phyloP scores from a whole-genome alignment of 306 rosid genomes.

The Prosopis cineraria region DNA sequence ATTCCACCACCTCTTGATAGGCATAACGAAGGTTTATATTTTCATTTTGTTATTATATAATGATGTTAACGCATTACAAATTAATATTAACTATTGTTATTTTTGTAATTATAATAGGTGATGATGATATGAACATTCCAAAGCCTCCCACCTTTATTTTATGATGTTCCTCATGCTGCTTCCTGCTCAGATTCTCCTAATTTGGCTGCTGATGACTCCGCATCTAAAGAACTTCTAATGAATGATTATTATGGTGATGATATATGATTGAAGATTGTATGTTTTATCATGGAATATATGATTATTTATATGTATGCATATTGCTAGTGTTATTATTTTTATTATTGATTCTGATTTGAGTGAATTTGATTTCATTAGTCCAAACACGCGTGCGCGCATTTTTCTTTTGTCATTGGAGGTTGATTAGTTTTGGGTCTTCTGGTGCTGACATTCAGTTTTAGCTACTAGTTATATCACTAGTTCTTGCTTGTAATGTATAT shows the following conservation, averaged over 20 bases:
- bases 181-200: neutral
- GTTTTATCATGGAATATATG: neutral
- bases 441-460: too few relatives aligned
- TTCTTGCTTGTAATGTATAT: too few relatives aligned
- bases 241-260: neutral
- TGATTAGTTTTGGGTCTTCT: too few relatives aligned
- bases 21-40: neutral
- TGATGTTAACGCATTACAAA: neutral
- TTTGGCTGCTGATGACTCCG: neutral
- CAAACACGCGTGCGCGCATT: too few relatives aligned
- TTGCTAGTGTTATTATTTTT: neutral
- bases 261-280: neutral
- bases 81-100: neutral
- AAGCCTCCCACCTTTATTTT: neutral
- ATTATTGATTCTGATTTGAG: too few relatives aligned
- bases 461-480: too few relatives aligned
- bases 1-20: neutral
- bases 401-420: too few relatives aligned
- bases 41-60: neutral
- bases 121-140: neutral
- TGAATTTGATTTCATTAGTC: neutral
- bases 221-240: neutral
- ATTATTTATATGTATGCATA: neutral
- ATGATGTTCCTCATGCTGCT: neutral
- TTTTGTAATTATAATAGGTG: neutral